Conservation (phyloP, 2,329 filamentous ascomycete genomes). For the Calonectria leucothoes region DNA sequence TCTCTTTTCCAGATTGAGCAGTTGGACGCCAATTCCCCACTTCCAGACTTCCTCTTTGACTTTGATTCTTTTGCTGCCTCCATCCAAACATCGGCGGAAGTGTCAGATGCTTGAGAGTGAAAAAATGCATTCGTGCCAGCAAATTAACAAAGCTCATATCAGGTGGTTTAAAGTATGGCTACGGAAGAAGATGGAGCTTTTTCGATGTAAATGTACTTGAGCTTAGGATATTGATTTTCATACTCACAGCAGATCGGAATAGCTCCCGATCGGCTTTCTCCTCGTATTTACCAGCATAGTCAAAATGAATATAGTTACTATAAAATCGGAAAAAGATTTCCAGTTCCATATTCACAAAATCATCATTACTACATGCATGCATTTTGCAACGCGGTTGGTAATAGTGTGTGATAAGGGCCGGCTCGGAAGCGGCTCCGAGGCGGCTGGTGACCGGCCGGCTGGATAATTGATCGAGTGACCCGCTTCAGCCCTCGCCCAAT, state of each 20-base stretch:
- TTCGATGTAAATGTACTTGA: background rate
- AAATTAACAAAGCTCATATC: background rate
- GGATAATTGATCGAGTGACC: background rate
- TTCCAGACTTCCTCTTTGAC: background rate
- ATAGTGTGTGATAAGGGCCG: background rate
- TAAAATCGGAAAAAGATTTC: background rate
- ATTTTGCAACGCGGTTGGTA: background rate
- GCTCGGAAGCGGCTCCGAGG: background rate
- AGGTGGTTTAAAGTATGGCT: background rate
- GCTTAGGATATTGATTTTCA: background rate
- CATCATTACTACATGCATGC: background rate
- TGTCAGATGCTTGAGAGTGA: background rate
- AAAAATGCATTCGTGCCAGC: background rate
- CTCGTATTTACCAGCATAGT: background rate
- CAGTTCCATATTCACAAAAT: background rate
- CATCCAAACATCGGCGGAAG: background rate
- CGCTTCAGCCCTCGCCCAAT: background rate
- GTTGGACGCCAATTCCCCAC: background rate
- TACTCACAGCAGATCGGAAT: background rate
- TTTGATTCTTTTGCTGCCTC: background rate
- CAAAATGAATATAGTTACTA: background rate
- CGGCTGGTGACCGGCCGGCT: background rate
- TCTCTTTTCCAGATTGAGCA: background rate
- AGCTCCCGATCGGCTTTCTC: background rate
- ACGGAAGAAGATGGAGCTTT: rapidly evolving